These are phyloP conservation scores for Lolium multiflorum DNA, from an alignment of 176 grass and related monocot species.

Conservation along the genomic window DNA sequence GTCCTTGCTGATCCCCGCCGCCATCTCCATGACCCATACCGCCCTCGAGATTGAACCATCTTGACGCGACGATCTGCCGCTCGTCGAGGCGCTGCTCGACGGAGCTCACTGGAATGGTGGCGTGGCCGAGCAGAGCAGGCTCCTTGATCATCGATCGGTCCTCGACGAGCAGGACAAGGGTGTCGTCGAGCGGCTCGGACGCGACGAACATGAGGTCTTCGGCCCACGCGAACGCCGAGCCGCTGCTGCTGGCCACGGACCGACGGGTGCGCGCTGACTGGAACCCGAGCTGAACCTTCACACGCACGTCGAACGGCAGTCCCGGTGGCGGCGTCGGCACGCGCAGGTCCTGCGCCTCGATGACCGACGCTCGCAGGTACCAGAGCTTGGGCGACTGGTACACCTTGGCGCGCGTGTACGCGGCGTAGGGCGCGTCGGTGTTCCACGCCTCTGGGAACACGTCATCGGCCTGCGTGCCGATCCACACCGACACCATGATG, in stretches of 20 bases:
- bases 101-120: conserved; percentile 59
- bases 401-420: conserved; percentile 91
- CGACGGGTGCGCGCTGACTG: conserved; percentile 82
- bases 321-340: conserved; percentile 62
- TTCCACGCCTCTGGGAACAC: conserved; percentile 89
- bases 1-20: conserved; percentile 11
- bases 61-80: conserved; percentile 70
- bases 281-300: conserved; percentile 88
- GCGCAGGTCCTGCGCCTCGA: conserved; percentile 90
- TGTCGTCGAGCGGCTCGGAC: conserved; percentile 76
- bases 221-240: conserved; percentile 82
- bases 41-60: conserved; percentile 75
- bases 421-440: conserved; percentile 81
- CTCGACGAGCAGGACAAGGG: conserved; percentile 73
- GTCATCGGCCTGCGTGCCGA: conserved; percentile 93
- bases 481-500: conserved; percentile 96
- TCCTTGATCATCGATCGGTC: conserved; percentile 81
- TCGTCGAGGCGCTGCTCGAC: conserved; percentile 86
- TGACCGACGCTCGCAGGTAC: conserved; percentile 84
- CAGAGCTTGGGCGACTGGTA: conserved; percentile 98
- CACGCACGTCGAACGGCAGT: conserved; percentile 69
- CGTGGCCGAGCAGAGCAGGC: conserved; percentile 61
- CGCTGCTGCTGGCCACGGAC: conserved; percentile 65
- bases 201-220: conserved; percentile 95
- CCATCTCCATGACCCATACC: conserved; percentile 26